Percentiles rank a stretch among this genome's conserved stretches.
phyloP scores from a whole-genome alignment of 345 rosid genomes.

The Ceriops zippeliana region DNA sequence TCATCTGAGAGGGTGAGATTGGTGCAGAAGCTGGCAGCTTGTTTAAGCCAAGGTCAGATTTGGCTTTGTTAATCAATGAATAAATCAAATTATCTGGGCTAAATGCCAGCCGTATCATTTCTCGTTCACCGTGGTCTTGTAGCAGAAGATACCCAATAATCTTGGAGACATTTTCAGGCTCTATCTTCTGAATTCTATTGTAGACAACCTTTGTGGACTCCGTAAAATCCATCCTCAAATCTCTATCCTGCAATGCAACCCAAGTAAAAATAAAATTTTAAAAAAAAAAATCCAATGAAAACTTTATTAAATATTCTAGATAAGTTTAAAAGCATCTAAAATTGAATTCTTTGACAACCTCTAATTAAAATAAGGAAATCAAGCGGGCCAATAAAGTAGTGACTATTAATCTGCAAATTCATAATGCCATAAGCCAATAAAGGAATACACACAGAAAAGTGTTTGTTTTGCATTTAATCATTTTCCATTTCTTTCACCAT shows the following conservation, averaged over 20 bases:
- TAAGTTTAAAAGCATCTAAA: not conserved
- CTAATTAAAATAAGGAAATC: constrained; percentile 18
- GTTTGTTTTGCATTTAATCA: constrained; percentile 1
- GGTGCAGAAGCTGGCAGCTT: constrained; percentile 33
- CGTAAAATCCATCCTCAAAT: constrained; percentile 54
- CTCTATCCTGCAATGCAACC: constrained; percentile 32
- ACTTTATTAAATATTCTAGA: not conserved
- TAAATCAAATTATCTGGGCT: constrained; percentile 61
- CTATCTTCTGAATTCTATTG: constrained; percentile 71
- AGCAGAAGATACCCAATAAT: constrained; percentile 76
- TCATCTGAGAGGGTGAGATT: constrained; percentile 38
- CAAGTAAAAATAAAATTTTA: not conserved
- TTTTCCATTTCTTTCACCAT: constrained; percentile 10
- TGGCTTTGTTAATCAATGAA: constrained; percentile 59
- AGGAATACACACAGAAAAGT: not conserved
- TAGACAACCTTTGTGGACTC: constrained; percentile 78
- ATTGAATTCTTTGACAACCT: not conserved
- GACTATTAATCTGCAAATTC: not conserved
- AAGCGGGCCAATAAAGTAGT: not conserved
- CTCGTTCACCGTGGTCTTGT: constrained; percentile 66
- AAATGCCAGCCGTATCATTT: constrained; percentile 88
- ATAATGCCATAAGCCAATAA: not conserved
- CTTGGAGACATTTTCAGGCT: constrained; percentile 79
- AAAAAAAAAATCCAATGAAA: not conserved
- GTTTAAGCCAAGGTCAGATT: constrained; percentile 49